Base-by-base conservation (phyloP, 768 basidiomycete species). In the Pleurotus djamor region DNA sequence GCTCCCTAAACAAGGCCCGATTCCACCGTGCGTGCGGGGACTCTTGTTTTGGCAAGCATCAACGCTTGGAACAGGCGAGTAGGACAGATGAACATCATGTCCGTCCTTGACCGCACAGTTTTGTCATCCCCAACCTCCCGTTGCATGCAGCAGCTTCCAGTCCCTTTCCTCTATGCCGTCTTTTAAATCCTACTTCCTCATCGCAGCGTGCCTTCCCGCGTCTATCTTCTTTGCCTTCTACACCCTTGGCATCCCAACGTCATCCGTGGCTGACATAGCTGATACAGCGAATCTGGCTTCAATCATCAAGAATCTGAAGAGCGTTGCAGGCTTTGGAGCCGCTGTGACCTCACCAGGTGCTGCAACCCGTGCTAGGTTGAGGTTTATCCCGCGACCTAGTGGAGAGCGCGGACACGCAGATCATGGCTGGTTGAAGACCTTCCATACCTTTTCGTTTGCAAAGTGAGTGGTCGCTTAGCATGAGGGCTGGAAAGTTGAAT, bases 401-500 rank as follows among this genome's bases (percentile, higher is more conserved):
- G 69, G 85, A 51, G 82, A 86, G 21, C 80, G 91, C 16, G 91
- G 89, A 3, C 74, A 88, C 50, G 89, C 88, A 6, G 84, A 94
- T 67, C 91, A 92, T 64, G 89, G 83, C 28, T 95, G 92, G 92
- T 76, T 95, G 57, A 94, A 93, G 78, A 87, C 90, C 0, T 91
- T 91, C 78, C 88, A 94, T 65, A 90, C 92, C 0, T 95, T 94
- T 68, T 83, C 88, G 1, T 92, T 92, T 64, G 83, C 88, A 0
- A 71, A 72, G 87, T 89, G 68, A 41, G 84, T 77, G 60, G 69
- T 21, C 13, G 54, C 21, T 56, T 5, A 28, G 21, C 21, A 28
- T 28, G 21, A 28, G 21, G 21, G 21, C 21, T 28, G 21, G 21
- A 28, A 28, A 28, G 61, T n/a, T n/a, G 34, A 9, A 13, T 34